phyloP scores from a whole-genome alignment of 2,329 filamentous ascomycete genomes.

The Endocalyx cinctus region DNA sequence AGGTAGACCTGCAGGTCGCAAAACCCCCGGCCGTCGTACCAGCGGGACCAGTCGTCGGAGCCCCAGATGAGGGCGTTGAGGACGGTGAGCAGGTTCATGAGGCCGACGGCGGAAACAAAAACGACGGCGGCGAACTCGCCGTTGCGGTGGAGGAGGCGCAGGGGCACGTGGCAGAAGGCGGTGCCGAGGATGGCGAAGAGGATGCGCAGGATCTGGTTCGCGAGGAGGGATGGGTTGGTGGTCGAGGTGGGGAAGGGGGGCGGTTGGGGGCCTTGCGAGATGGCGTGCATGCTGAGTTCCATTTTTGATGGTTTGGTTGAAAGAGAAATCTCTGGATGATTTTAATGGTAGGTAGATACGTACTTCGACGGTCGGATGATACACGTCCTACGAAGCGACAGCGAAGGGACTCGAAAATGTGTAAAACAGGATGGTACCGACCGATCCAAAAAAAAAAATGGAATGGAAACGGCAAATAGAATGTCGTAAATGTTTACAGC shows the following conservation, averaged over 20 bases:
- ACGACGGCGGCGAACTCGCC: constrained; percentile 50
- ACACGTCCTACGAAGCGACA: too few species aligned
- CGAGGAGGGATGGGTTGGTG: constrained; percentile 23
- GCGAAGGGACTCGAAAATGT: too few species aligned
- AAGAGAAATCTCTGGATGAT: too few species aligned
- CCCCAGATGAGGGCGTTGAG: constrained; percentile 51
- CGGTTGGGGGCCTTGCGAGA: background rate
- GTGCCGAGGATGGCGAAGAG: constrained; percentile 41
- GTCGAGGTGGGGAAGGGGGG: constrained; percentile 10
- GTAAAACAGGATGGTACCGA: too few species aligned
- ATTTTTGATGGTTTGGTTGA: too few species aligned
- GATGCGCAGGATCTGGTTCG: constrained; percentile 47
- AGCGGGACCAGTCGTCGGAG: constrained; percentile 42
- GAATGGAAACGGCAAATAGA: too few species aligned
- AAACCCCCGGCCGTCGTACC: constrained; percentile 49
- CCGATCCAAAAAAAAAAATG: too few species aligned
- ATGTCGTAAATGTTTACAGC: too few species aligned
- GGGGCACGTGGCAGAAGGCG: constrained; percentile 44
- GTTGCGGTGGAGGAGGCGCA: constrained; percentile 45
- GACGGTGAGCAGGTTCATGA: constrained; percentile 44
- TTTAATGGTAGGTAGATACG: too few species aligned
- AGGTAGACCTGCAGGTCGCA: constrained; percentile 47
- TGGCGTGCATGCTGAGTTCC: too few species aligned
- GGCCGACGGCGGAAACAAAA: constrained; percentile 40
- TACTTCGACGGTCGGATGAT: too few species aligned